Base-by-base conservation (phyloP, 495 filamentous ascomycete species). In the Penicillium alfredii region DNA sequence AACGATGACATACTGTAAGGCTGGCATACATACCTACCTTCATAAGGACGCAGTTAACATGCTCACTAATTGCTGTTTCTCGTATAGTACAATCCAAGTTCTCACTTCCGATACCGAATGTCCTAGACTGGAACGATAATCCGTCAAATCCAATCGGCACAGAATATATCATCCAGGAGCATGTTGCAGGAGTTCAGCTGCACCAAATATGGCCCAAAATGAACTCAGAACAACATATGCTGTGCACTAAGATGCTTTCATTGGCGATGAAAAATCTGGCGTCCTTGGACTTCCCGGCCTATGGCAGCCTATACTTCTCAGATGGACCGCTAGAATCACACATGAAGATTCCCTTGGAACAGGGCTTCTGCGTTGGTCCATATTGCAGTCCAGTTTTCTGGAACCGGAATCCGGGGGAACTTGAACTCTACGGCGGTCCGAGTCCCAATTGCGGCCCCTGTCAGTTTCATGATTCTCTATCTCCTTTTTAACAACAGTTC, bases 91-190 rank as follows among this genome's bases (percentile, higher is more conserved):
- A 51, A 44, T 40, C 50, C 12, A 60, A 61, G 28, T 45, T 53
- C 1, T 51, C 45, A 0, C 53, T 70, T 35, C 58, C 63, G 5
- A 63, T 69, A 17, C 63, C 60, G 13, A 58, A 51, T 37, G 40
- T 71, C 23, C 48, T 68, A 9, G 65, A 58, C 31, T 72, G 66
- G 67, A 65, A 47, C 35, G 55, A 68, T 40, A 33, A 62, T 30
- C 42, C 44, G 6, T 58, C 51, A 21, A 70, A 63, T 40, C 27
- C 60, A 18, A 49, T 64, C 24, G 63, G 66, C 16, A 44, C 42
- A 8, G 66, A 73, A 39, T 71, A 72, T 35, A 71, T 73, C 36
- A 66, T 73, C 23, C 57, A 62, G 47, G 61, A 70, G 42, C 50
- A 64, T 49, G 58, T 50, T 3, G 15, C 13, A 5, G 66, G 68